A percentile compares a stretch with the other conserved stretches of the same genome.
Evolutionary conservation across 2,329 filamentous ascomycete genomes (phyloP).

Genomic region (Trichoderma gracile): DNA sequence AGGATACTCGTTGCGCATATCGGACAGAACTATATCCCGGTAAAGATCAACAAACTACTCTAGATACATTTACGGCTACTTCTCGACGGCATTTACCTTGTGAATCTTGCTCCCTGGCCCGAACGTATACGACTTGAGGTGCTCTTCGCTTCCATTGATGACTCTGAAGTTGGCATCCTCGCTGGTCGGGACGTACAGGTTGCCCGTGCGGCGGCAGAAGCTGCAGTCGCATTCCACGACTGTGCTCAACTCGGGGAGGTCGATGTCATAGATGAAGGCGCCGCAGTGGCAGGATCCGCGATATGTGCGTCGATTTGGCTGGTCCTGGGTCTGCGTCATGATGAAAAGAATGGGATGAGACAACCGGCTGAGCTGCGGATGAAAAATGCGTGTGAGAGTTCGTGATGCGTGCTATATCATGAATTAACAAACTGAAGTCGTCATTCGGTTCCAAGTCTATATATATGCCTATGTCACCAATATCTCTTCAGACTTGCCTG

Average conservation of each 20-base stretch:
- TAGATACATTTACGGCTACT: too few species aligned
- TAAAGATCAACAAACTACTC: not conserved
- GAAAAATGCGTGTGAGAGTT: not conserved
- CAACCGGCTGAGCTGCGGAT: not conserved
- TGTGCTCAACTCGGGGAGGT: constrained; percentile 58
- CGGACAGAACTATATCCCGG: constrained; percentile 49
- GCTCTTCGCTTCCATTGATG: constrained; percentile 47
- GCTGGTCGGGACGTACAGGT: constrained; percentile 39
- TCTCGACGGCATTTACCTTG: constrained; percentile 38
- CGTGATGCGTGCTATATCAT: not conserved
- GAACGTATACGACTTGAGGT: constrained; percentile 49
- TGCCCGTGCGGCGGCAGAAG: constrained; percentile 57
- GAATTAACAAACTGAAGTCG: not conserved
- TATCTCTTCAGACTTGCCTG: not conserved
- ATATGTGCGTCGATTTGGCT: constrained; percentile 42
- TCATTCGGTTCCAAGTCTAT: not conserved
- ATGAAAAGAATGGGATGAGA: not conserved
- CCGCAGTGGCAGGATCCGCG: constrained; percentile 62
- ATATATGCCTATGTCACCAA: not conserved
- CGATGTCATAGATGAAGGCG: constrained; percentile 53
- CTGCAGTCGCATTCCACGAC: constrained; percentile 66
- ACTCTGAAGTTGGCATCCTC: constrained; percentile 41
- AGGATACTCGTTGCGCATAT: constrained; percentile 51
- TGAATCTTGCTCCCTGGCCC: constrained; percentile 42
- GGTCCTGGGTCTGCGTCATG: not conserved